Percentiles rank a stretch among this genome's conserved stretches.
Conservation (phyloP, 805 yeast species). For the Yamadazyma tumulicola region DNA sequence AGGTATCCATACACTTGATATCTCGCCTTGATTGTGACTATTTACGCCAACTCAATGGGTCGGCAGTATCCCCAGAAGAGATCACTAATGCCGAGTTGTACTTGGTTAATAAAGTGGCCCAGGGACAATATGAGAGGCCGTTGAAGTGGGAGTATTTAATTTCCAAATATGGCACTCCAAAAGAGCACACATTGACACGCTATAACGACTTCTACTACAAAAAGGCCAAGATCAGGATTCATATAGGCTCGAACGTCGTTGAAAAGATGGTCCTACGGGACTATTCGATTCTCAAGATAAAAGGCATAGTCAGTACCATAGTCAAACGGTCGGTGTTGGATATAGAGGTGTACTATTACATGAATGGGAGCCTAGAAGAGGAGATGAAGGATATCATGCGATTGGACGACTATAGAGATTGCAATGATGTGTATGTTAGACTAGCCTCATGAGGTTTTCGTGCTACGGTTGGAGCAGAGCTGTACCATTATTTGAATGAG, state of each 20-base stretch:
- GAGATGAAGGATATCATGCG: slow-evolving; percentile 24
- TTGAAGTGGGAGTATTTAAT: slow-evolving; percentile 37
- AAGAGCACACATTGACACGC: too few relatives aligned
- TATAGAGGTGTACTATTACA: slow-evolving; percentile 22
- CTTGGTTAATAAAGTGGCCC: slow-evolving; percentile 50
- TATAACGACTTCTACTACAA: slow-evolving; percentile 6
- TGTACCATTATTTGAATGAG: slow-evolving; percentile 22
- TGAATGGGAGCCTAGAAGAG: slow-evolving; percentile 16
- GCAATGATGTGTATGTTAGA: too few relatives aligned
- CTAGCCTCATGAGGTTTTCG: too few relatives aligned
- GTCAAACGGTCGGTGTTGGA: slow-evolving; percentile 18
- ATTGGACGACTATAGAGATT: slow-evolving; percentile 19
- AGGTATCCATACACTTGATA: slow-evolving; percentile 35
- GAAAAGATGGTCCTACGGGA: slow-evolving; percentile 20
- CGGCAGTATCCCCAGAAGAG: slow-evolving; percentile 41
- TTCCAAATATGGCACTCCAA: slow-evolving; percentile 3
- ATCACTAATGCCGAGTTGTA: slow-evolving; percentile 66
- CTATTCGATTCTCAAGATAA: slow-evolving; percentile 28
- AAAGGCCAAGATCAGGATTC: slow-evolving; percentile 11
- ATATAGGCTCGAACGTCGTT: slow-evolving; percentile 1
- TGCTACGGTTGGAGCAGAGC: too few relatives aligned
- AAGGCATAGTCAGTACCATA: slow-evolving; percentile 26
- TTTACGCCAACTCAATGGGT: slow-evolving; percentile 53
- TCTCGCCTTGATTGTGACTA: slow-evolving; percentile 38
- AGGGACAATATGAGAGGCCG: slow-evolving; percentile 40